Evolutionary conservation across 179 eudicot genomes (phyloP).

Genomic region (Corrigiola litoralis): DNA sequence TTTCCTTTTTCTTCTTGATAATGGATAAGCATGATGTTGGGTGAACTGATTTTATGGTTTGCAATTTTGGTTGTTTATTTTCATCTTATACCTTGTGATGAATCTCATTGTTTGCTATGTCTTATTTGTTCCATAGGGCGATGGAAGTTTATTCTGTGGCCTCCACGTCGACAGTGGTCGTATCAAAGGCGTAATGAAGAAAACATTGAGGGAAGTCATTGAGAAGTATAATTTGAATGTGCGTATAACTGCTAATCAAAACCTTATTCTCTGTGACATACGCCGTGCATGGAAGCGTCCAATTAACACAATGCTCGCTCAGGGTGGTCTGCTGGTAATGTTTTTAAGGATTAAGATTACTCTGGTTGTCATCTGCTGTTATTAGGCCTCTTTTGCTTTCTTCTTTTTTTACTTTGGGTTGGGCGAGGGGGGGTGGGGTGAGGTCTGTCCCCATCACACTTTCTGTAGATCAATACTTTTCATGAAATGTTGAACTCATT

Average conservation of each 20-base stretch:
- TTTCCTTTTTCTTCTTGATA: too few species aligned
- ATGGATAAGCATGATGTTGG: not conserved
- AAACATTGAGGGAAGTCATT: constrained; percentile 72
- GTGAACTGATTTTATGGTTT: not conserved
- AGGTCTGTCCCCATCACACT: not conserved
- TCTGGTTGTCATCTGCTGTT: not conserved
- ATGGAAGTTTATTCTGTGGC: constrained; percentile 81
- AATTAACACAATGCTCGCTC: constrained; percentile 78
- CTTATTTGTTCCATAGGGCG: constrained; percentile 54
- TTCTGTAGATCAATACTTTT: not conserved
- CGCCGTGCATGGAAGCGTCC: constrained; percentile 71
- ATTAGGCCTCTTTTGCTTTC: too few species aligned
- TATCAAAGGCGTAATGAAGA: constrained; percentile 82
- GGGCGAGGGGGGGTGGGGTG: not conserved
- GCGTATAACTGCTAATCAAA: constrained; percentile 92
- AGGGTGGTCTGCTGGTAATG: constrained; percentile 81
- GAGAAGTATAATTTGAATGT: constrained; percentile 91
- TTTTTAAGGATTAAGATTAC: not conserved
- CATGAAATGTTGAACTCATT: not conserved
- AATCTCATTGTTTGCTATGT: not conserved
- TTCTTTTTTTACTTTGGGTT: not conserved
- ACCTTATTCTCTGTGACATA: constrained; percentile 79
- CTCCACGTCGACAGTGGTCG: constrained; percentile 96
- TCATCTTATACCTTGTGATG: not conserved
- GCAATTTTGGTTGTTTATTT: not conserved